These are phyloP conservation scores for Clohesyomyces aquaticus DNA, from an alignment of 495 filamentous ascomycete species.

Conservation along the genomic window DNA sequence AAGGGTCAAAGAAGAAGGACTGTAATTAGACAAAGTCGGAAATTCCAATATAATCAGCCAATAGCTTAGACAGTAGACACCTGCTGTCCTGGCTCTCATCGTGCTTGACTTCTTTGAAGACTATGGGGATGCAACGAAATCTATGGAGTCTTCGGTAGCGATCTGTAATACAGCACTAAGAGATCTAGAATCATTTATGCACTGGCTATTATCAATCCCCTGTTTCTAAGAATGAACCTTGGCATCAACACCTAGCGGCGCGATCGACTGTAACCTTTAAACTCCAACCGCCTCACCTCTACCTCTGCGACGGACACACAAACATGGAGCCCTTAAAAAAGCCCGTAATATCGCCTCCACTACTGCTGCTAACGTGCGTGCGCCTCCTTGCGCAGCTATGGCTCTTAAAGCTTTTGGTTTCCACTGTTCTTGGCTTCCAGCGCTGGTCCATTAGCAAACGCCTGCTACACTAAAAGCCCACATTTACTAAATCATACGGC, in stretches of 20 bases:
- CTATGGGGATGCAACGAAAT: slow-evolving; percentile 1
- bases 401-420: slow-evolving; percentile 3
- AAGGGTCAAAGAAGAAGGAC: slow-evolving; percentile 1
- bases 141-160: not conserved
- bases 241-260: not conserved
- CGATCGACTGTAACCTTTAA: slow-evolving; percentile 1
- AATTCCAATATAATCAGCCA: slow-evolving; percentile 1
- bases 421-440: not conserved
- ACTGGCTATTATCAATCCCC: slow-evolving; percentile 1
- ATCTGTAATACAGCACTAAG: slow-evolving; percentile 1
- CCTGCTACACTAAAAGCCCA: slow-evolving; percentile 4
- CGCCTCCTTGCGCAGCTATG: slow-evolving; percentile 6
- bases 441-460: not conserved
- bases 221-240: slow-evolving; percentile 1
- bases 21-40: slow-evolving; percentile 1
- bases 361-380: slow-evolving; percentile 12
- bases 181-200: slow-evolving; percentile 1
- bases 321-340: not conserved
- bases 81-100: not conserved
- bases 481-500: slow-evolving; percentile 8
- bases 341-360: not conserved
- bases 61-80: slow-evolving; percentile 1
- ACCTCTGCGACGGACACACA: not conserved
- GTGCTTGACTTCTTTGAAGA: slow-evolving; percentile 1
- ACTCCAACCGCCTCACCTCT: not conserved